Evolutionary conservation across 345 rosid species (phyloP), one percentile per base, ranked within the genome.

Genomic region (Pugionium cornutum): DNA sequence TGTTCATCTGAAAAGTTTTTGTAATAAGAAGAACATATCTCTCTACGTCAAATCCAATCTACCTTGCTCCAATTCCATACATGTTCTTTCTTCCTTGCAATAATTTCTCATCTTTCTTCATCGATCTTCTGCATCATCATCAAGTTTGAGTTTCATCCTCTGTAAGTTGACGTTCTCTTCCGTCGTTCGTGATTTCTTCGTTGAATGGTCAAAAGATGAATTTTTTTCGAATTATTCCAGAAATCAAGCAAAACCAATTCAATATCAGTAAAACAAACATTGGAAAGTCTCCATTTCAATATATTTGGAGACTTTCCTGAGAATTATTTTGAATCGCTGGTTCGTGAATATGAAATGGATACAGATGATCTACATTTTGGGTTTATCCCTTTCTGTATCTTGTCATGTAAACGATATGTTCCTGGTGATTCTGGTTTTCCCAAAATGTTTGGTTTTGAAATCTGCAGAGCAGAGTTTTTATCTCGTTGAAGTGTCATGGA

Each of bases 1-100:
- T 41, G 6, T 26, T 64, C 59, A 56, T 72, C 66, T 57, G 54
- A 41, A 48, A 48, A 45, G 27, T 29, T 64, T 57, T 26, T 64
- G 46, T 63, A 18, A 18, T 18, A 18, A 18, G 18, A 62, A 71
- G 57, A 63, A 63, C 58, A 32, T 8, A 30, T 53, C 54, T 53
- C 8, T 40, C 28, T n/a, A 64, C 69, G 46, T 56, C 30, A 57
- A 71, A 64, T 51, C 69, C 45, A 48, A 53, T 62, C 68, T 37
- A 51, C 4, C 11, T 25, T 64, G 26, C 48, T 47, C 27, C 53
- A 48, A 35, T 40, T 46, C 63, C 58, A 4, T 54, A 4, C 64
- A 39, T 40, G 2, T 6, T 4, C 7, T 9, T 62, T 9, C 18
- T 62, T n/a, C 4, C 4, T 63, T 8, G 26, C 37, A 18, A 58